Percentiles rank a stretch among this genome's conserved stretches.
These are phyloP conservation scores for Phytophthora pseudosyringae DNA, from an alignment of 352 stramenopile species.

Conservation along the genomic window DNA sequence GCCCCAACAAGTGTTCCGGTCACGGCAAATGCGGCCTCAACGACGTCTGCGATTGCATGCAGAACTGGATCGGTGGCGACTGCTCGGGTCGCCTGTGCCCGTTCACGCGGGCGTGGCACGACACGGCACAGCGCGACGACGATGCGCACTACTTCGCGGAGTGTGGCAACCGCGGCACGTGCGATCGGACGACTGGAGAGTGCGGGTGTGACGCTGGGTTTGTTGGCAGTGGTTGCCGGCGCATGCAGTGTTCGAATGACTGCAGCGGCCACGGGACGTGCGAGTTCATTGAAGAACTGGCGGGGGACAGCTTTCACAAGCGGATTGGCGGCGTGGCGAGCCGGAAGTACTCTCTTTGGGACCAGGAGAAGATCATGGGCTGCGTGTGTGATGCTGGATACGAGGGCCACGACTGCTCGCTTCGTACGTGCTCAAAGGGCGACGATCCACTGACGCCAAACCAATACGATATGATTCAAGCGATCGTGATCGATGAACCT, in stretches of 20 bases:
- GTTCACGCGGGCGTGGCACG: slow-evolving; percentile 62
- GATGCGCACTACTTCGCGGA: slow-evolving; percentile 59
- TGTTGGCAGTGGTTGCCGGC: slow-evolving; percentile 68
- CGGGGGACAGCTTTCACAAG: slow-evolving; percentile 53
- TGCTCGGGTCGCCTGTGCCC: slow-evolving; percentile 62
- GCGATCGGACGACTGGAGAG: slow-evolving; percentile 64
- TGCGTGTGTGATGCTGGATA: slow-evolving; percentile 80
- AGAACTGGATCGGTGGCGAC: slow-evolving; percentile 69
- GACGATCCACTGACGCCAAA: slow-evolving; percentile 67
- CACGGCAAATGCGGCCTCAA: slow-evolving; percentile 63
- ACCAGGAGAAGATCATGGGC: slow-evolving; percentile 83
- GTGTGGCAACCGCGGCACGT: slow-evolving; percentile 78
- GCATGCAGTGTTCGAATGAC: slow-evolving; percentile 55
- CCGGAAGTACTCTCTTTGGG: slow-evolving; percentile 66
- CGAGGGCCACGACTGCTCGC: slow-evolving; percentile 55
- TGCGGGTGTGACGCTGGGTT: slow-evolving; percentile 90
- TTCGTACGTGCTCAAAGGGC: slow-evolving; percentile 61
- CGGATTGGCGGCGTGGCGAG: slow-evolving; percentile 40
- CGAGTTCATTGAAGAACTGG: slow-evolving; percentile 74
- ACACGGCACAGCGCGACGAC: slow-evolving; percentile 51
- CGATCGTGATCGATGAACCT: neutral
- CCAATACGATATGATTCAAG: slow-evolving; percentile 70
- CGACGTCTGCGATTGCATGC: slow-evolving; percentile 69
- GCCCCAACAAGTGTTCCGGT: slow-evolving; percentile 67
- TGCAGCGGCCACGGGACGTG: slow-evolving; percentile 68